phyloP scores from a whole-genome alignment of 2,329 filamentous ascomycete species.

The Ustulina deusta region DNA sequence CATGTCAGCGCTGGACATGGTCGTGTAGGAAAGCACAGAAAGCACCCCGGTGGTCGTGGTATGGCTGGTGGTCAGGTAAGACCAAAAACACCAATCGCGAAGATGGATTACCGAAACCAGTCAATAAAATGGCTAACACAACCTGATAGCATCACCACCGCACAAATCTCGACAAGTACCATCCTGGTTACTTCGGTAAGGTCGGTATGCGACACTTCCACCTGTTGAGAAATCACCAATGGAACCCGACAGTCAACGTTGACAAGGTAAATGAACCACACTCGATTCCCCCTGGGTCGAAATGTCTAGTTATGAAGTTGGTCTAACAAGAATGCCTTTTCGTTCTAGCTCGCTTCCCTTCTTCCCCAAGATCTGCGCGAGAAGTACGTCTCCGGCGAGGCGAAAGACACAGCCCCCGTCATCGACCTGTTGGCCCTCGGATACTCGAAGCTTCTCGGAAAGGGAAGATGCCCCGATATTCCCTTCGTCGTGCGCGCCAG shows the following conservation, averaged over 20 bases:
- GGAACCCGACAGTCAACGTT: slow-evolving; percentile 98
- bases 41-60: slow-evolving; percentile 86
- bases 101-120: background rate
- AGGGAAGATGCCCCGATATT: slow-evolving; percentile 93
- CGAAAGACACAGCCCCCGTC: slow-evolving; percentile 93
- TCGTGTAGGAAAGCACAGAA: slow-evolving; percentile 99
- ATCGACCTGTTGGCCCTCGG: slow-evolving; percentile 97
- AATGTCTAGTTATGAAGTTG: background rate
- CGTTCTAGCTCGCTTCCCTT: slow-evolving; percentile 88
- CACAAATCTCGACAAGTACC: slow-evolving; percentile 86
- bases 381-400: slow-evolving; percentile 83
- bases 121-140: slow-evolving; percentile 17
- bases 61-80: slow-evolving; percentile 66
- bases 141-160: slow-evolving; percentile 93
- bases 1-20: slow-evolving; percentile 99
- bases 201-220: slow-evolving; percentile 97
- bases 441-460: slow-evolving; percentile 98
- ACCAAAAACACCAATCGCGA: background rate
- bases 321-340: slow-evolving; percentile 25
- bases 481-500: slow-evolving; percentile 94
- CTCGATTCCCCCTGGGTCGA: background rate
- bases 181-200: slow-evolving; percentile 99
- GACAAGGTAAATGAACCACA: slow-evolving; percentile 78
- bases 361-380: slow-evolving; percentile 93
- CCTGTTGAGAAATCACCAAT: slow-evolving; percentile 94